A percentile compares a stretch with the other conserved stretches of the same genome.
These are phyloP conservation scores for Bonia amplexicaulis DNA, from an alignment of 176 grass and related monocot species.

Conservation along the genomic window DNA sequence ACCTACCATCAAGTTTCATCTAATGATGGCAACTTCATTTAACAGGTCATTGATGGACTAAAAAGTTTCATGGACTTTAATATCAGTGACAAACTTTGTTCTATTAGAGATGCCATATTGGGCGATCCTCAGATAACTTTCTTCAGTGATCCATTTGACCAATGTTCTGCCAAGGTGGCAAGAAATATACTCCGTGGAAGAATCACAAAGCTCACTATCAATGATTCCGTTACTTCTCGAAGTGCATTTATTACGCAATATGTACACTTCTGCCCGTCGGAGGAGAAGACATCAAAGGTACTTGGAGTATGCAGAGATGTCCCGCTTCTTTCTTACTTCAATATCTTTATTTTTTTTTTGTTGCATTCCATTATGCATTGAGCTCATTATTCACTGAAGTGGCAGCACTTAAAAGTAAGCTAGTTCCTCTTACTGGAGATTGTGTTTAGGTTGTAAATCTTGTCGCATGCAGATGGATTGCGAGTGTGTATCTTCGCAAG, in stretches of 20 bases:
- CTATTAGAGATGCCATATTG: conserved; percentile 51
- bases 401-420: neutral
- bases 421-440: conserved; percentile 1
- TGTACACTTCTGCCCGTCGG: conserved; percentile 37
- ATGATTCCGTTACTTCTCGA: conserved; percentile 41
- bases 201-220: conserved; percentile 53
- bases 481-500: no score
- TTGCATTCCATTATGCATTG: neutral
- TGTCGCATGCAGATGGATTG: no score
- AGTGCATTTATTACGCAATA: conserved; percentile 59
- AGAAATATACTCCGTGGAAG: conserved; percentile 47
- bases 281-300: conserved; percentile 65
- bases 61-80: conserved; percentile 39
- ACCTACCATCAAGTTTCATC: neutral
- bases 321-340: neutral
- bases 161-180: conserved; percentile 23
- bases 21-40: neutral
- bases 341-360: neutral
- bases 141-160: conserved; percentile 40
- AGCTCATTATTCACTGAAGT: neutral
- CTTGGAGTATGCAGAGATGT: neutral
- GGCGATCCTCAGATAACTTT: conserved; percentile 55
- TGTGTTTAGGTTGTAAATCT: neutral
- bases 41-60: conserved; percentile 78
- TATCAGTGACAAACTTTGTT: conserved; percentile 37